Conservation (phyloP, 73 alveolate genomes). For the Paramecium caudatum region DNA sequence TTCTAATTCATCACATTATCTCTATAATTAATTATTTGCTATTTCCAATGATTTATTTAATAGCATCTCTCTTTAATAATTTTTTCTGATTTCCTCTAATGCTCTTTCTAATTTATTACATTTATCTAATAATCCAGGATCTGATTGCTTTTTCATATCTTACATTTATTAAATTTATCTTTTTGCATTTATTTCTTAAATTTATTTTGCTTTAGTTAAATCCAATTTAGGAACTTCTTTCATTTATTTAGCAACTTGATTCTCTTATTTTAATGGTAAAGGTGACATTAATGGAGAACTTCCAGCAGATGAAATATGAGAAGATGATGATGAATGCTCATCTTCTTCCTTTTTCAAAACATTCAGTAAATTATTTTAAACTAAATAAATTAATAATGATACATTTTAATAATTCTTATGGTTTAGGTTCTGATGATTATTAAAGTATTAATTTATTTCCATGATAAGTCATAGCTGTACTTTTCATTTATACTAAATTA, state of each 20-base stretch:
- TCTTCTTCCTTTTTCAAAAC: conserved; percentile 20
- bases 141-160: not conserved
- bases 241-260: not conserved
- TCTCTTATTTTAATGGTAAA: conserved; percentile 47
- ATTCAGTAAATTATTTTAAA: conserved; percentile 3
- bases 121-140: conserved; percentile 1
- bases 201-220: conserved; percentile 61
- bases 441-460: not conserved
- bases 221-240: conserved; percentile 56
- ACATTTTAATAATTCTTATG: conserved; percentile 12
- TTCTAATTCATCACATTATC: conserved; percentile 53
- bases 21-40: conserved; percentile 22
- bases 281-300: conserved; percentile 65
- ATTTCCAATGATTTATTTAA: conserved; percentile 11
- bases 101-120: conserved; percentile 9
- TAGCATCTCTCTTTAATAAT: conserved; percentile 65
- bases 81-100: conserved; percentile 53
- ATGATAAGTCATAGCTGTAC: conserved; percentile 51
- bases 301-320: not conserved
- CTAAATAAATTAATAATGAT: not conserved
- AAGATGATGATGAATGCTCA: not conserved
- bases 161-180: conserved; percentile 46
- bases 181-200: conserved; percentile 61
- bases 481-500: not conserved
- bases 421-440: not conserved